Conservation (phyloP, 805 yeast genomes). For the Ogataea trehalophila region DNA sequence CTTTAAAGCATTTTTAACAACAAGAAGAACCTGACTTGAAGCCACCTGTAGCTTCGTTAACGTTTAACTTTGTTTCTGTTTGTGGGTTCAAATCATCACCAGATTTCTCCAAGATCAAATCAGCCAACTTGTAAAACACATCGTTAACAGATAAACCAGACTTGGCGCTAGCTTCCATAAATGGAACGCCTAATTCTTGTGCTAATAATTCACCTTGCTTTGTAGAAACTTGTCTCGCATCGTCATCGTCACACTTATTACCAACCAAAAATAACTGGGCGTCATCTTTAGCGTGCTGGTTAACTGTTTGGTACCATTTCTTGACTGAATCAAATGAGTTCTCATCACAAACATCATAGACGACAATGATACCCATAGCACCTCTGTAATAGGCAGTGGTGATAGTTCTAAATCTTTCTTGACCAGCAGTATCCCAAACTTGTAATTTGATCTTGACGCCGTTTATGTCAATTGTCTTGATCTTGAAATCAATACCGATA, state of each 20-base stretch:
- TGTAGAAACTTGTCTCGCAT: constrained; percentile 75
- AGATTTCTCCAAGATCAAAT: constrained; percentile 77
- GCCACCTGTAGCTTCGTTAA: constrained; percentile 14
- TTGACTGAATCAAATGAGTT: constrained; percentile 89
- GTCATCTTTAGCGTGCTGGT: constrained; percentile 94
- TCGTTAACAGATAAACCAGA: constrained; percentile 88
- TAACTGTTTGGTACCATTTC: constrained; percentile 93
- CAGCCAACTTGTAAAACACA: constrained; percentile 84
- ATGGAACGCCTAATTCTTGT: constrained; percentile 79
- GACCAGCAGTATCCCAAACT: constrained; percentile 98
- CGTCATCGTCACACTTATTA: constrained; percentile 89
- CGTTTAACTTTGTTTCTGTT: constrained; percentile 24
- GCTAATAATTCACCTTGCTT: constrained; percentile 93
- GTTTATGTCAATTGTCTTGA: constrained; percentile 89
- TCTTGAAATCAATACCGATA: constrained; percentile 96
- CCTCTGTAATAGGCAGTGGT: constrained; percentile 91
- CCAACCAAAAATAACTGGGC: constrained; percentile 94
- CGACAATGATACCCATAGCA: constrained; percentile 81
- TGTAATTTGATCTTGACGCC: constrained; percentile 92
- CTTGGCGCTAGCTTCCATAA: constrained; percentile 95
- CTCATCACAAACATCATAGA: constrained; percentile 82
- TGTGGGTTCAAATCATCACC: constrained; percentile 34
- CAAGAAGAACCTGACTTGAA: constrained; percentile 21
- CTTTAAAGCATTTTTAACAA: constrained; percentile 16
- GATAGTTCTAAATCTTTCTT: constrained; percentile 90